A percentile compares a stretch with the other conserved stretches of the same genome.
phyloP scores from a whole-genome alignment of 768 basidiomycete species.

The Daedaleopsis nitida region DNA sequence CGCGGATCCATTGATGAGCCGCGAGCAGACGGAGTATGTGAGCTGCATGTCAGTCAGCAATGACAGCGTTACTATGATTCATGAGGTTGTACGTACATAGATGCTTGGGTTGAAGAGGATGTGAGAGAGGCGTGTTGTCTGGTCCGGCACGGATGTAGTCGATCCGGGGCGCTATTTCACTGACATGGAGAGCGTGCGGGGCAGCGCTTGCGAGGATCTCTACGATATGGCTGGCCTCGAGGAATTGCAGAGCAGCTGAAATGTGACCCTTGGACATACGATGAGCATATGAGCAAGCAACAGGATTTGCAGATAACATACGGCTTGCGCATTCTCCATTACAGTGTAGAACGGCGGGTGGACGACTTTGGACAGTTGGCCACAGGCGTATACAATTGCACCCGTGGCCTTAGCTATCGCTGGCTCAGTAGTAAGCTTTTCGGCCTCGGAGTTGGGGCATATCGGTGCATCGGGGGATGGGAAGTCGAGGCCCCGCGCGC shows the following conservation, averaged over 20 bases:
- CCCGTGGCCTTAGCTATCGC: not conserved
- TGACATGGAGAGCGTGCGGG: conserved; percentile 49
- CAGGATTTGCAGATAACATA: not conserved
- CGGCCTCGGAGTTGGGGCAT: not conserved
- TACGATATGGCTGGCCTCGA: conserved; percentile 68
- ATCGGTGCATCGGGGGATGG: not conserved
- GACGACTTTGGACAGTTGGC: not conserved
- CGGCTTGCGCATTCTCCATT: not conserved
- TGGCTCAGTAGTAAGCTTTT: not conserved
- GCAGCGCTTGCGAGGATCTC: conserved; percentile 72
- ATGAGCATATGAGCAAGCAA: not conserved
- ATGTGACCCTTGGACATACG: not conserved
- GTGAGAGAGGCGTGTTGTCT: not conserved
- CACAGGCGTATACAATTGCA: not conserved
- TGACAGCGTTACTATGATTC: no score
- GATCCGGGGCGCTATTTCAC: conserved; percentile 39
- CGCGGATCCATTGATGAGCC: conserved; percentile 22
- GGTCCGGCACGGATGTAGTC: conserved; percentile 16
- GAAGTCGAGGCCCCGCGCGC: not conserved
- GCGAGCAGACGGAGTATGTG: conserved; percentile 21
- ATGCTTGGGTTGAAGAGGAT: not conserved
- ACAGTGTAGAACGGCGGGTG: not conserved
- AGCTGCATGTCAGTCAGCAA: conserved; percentile 1
- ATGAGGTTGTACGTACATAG: not conserved
- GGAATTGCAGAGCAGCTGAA: conserved; percentile 28